These are phyloP conservation scores for Filosporella fistucella DNA, from an alignment of 495 filamentous ascomycete genomes.

Conservation along the genomic window DNA sequence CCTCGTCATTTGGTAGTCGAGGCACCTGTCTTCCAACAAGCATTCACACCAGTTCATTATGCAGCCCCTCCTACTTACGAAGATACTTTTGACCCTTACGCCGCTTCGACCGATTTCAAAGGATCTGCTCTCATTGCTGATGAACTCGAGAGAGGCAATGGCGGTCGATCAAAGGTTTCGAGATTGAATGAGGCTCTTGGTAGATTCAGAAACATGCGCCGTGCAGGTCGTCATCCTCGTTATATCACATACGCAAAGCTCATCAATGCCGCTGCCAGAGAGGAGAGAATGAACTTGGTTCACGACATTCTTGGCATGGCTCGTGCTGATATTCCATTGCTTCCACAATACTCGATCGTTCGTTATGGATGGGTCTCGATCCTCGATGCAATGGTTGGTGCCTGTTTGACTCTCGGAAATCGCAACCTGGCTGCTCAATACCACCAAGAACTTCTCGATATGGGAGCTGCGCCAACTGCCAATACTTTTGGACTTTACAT, in stretches of 20 bases:
- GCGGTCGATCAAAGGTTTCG: conserved; percentile 57
- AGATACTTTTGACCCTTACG: conserved; percentile 87
- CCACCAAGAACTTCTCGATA: conserved; percentile 82
- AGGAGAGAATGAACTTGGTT: conserved; percentile 71
- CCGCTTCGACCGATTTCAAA: conserved; percentile 82
- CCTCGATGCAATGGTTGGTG: conserved; percentile 92
- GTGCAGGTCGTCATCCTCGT: conserved; percentile 82
- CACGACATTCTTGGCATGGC: conserved; percentile 87
- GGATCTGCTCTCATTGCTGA: conserved; percentile 87
- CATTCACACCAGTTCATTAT: conserved; percentile 17
- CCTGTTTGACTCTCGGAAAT: conserved; percentile 80
- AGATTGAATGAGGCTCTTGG: conserved; percentile 76
- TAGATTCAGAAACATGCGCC: conserved; percentile 88
- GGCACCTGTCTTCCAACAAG: conserved; percentile 33
- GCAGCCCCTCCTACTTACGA: conserved; percentile 43
- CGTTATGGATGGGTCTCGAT: conserved; percentile 94
- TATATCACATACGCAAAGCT: conserved; percentile 96
- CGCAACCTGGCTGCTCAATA: conserved; percentile 74
- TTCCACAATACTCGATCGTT: conserved; percentile 75
- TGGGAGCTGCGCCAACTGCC: conserved; percentile 86
- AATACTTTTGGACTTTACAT: conserved; percentile 99
- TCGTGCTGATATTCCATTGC: conserved; percentile 76
- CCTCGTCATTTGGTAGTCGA: conserved; percentile 33
- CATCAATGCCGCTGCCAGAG: conserved; percentile 83
- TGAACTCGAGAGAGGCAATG: conserved; percentile 65